These are phyloP conservation scores for Santalum album DNA, from an alignment of 164 flowering plant genomes.

Conservation along the genomic window DNA sequence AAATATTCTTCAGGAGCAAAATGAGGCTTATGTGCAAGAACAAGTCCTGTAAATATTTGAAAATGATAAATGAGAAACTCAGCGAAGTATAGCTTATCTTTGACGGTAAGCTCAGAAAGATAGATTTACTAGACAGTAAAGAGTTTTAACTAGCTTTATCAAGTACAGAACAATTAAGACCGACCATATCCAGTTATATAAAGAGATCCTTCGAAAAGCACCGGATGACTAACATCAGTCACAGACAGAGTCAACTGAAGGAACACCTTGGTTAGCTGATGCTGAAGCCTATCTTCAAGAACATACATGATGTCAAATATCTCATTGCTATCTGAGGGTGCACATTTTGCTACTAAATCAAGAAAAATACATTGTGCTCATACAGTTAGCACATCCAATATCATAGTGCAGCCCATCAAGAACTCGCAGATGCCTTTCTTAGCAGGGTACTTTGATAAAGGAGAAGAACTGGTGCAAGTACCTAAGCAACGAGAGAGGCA, in stretches of 20 bases:
- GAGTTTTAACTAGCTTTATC: no score
- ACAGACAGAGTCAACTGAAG: conserved; percentile 88
- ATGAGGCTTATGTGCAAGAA: no score
- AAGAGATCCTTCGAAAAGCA: conserved; percentile 13
- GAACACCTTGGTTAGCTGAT: conserved; percentile 87
- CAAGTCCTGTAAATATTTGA: no score
- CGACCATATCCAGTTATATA: background rate
- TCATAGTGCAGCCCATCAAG: conserved; percentile 63
- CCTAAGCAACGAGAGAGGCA: background rate
- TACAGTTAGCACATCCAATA: conserved; percentile 90
- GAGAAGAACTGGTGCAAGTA: no score
- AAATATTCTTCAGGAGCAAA: no score
- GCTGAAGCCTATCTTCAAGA: conserved; percentile 97
- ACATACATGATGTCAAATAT: conserved; percentile 99
- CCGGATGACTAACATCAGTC: conserved; percentile 99
- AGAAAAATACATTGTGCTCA: conserved; percentile 97
- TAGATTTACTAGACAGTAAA: no score
- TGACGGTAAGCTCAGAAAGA: no score
- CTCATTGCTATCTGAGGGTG: conserved; percentile 83
- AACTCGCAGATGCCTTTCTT: background rate
- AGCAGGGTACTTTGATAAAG: background rate
- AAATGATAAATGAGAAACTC: no score
- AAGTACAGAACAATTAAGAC: no score
- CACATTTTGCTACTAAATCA: conserved; percentile 79
- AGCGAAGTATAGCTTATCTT: no score